These are phyloP conservation scores for Phytophthora hibernalis DNA, from an alignment of 352 stramenopile species.

Conservation along the genomic window DNA sequence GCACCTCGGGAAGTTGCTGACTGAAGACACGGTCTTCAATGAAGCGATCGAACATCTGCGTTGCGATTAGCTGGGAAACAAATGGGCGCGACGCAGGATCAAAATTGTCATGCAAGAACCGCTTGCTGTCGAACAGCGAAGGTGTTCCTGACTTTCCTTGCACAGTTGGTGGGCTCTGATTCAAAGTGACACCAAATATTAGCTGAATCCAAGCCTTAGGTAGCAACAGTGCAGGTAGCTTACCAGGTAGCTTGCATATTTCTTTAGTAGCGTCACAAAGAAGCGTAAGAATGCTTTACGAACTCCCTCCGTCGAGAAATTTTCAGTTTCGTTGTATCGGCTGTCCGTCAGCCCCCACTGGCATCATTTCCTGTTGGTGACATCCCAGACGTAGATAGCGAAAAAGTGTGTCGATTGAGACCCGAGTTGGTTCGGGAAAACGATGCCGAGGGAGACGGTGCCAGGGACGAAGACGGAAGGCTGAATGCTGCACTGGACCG, in stretches of 20 bases:
- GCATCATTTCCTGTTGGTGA: conserved; percentile 38
- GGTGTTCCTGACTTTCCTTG: conserved; percentile 43
- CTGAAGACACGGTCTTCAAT: conserved; percentile 81
- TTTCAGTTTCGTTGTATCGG: conserved; percentile 69
- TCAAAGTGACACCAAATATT: conserved; percentile 7
- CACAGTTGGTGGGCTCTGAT: conserved; percentile 33
- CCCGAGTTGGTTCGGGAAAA: conserved; percentile 39
- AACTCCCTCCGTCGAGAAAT: conserved; percentile 71
- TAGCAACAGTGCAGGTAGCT: conserved; percentile 1
- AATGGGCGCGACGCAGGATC: conserved; percentile 68
- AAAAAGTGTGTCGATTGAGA: conserved; percentile 45
- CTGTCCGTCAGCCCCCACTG: conserved; percentile 65
- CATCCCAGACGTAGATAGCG: conserved; percentile 33
- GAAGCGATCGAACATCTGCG: conserved; percentile 89
- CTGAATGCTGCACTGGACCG: conserved; percentile 56
- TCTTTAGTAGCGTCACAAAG: conserved; percentile 84
- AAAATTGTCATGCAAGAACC: conserved; percentile 75
- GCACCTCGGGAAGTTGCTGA: conserved; percentile 66
- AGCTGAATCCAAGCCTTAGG: conserved; percentile 1
- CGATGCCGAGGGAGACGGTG: conserved; percentile 32
- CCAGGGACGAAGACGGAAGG: conserved; percentile 39
- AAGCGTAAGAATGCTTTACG: conserved; percentile 83
- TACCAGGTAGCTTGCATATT: conserved; percentile 83
- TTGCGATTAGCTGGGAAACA: conserved; percentile 66
- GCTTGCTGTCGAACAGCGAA: conserved; percentile 66